Base-by-base conservation (phyloP, 2,329 filamentous ascomycete genomes). In the Grosmannia clavigera region DNA sequence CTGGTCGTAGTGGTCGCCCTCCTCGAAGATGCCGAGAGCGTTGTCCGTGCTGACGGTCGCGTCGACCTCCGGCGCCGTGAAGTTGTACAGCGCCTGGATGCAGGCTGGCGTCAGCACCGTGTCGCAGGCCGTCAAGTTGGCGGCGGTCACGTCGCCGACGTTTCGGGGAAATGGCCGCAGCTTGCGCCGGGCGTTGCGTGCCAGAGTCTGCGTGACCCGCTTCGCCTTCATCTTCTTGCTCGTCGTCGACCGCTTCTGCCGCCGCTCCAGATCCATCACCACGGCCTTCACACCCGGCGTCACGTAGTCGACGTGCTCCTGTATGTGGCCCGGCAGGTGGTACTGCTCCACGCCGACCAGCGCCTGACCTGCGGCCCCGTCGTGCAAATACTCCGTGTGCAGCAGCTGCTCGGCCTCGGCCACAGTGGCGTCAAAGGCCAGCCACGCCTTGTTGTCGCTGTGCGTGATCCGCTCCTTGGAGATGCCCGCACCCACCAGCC, bases 51-150 rank as follows among this genome's bases (percentile, higher is more conserved):
- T 57, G 9, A 60, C 53, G 5, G 50, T 27, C 6, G 57, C 52
- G 25, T 50, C 12, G 14, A 48, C 31, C 0, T n/a, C 58, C 33
- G 61, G 61, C 33, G 59, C 55, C 11, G 65, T 61, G 5, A 66
- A 61, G 3, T 61, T 52, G 48, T 66, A 67, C 27, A 80, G 69
- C 6, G 77, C 74, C 54, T 74, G 72, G 51, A 82, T 72, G 64
- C 82, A 85, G 54, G 75, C 74, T 0, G 81, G 79, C 0, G 80
- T 83, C 61, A 84, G 81, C 64, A 77, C 74, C 19, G 70, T 67
- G 63, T 80, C 76, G 66, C 83, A 85, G 54, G 71, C 65, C 22
- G 62, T 59, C 29, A 71, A 64, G 38, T 63, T 62, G 43, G 43
- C 31, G 2, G 5, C n/a, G 2, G 25, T 10, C 9, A 25, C 5